These are phyloP conservation scores for Typha latifolia DNA, from an alignment of 176 grass and related monocot genomes.

Conservation along the genomic window DNA sequence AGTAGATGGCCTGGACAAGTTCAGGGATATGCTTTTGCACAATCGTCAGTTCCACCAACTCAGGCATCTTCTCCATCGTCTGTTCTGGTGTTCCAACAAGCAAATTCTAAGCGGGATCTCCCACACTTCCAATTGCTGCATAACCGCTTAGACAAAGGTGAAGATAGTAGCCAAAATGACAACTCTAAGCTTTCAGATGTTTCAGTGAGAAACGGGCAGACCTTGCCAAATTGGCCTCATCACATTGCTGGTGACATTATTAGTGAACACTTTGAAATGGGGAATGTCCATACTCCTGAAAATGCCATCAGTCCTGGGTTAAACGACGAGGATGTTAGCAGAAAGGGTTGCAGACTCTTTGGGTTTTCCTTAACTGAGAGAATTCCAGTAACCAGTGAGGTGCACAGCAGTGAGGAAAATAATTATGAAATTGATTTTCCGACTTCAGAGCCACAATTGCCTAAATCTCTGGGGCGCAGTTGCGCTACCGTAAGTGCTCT, in stretches of 20 bases:
- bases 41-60: constrained; percentile 22
- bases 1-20: constrained; percentile 39
- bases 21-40: constrained; percentile 23
- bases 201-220: constrained; percentile 25
- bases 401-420: constrained; percentile 14
- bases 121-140: constrained; percentile 13
- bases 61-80: constrained; percentile 55
- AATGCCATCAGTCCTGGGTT: constrained; percentile 22
- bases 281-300: constrained; percentile 22
- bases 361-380: constrained; percentile 54
- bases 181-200: constrained; percentile 8
- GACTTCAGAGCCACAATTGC: constrained; percentile 27
- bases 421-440: constrained; percentile 24
- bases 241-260: constrained; percentile 19
- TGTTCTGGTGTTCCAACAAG: constrained; percentile 43
- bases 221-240: constrained; percentile 35
- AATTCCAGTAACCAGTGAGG: constrained; percentile 24
- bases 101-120: constrained; percentile 14
- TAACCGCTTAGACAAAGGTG: constrained; percentile 18
- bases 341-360: constrained; percentile 57
- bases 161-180: constrained; percentile 13
- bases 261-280: constrained; percentile 14
- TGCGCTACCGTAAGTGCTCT: constrained; percentile 39
- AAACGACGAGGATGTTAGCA: constrained; percentile 16
- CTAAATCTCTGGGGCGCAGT: constrained; percentile 28